phyloP scores from a whole-genome alignment of 2,329 filamentous ascomycete genomes.

The Shiraia sp. region DNA sequence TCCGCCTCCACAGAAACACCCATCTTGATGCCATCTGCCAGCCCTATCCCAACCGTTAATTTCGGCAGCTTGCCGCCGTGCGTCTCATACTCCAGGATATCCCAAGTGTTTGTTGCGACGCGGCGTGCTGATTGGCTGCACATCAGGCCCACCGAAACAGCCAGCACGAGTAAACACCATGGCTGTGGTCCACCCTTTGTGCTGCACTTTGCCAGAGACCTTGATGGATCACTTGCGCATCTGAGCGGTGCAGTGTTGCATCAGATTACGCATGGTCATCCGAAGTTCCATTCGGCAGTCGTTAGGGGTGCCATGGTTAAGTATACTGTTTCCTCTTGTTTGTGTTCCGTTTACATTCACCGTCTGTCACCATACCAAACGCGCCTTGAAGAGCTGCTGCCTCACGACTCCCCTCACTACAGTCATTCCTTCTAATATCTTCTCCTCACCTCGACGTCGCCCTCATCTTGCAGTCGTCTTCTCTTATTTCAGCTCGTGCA shows the following conservation, averaged over 20 bases:
- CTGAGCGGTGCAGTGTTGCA: conserved; percentile 15
- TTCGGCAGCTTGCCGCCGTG: conserved; percentile 19
- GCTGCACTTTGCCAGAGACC: conserved; percentile 6
- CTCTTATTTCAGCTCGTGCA: conserved; percentile 12
- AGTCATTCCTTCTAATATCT: conserved; percentile 12
- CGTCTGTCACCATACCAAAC: not conserved
- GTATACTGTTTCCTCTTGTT: conserved; percentile 8
- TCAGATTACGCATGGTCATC: conserved; percentile 4
- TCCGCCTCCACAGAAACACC: not conserved
- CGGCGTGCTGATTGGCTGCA: conserved; percentile 15
- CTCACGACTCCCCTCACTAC: conserved; percentile 7
- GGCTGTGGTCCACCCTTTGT: conserved; percentile 12
- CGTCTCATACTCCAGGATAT: conserved; percentile 11
- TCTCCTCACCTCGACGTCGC: conserved; percentile 3
- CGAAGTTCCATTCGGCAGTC: conserved; percentile 2
- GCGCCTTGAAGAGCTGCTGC: conserved; percentile 27
- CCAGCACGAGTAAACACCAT: conserved; percentile 17
- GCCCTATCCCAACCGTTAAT: conserved; percentile 10
- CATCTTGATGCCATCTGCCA: not conserved
- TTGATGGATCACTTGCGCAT: conserved; percentile 1
- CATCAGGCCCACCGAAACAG: conserved; percentile 13
- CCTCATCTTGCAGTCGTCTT: conserved; percentile 4
- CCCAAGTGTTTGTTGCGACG: conserved; percentile 4
- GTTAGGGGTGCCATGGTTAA: conserved; percentile 6
- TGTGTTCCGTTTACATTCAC: not conserved